Conservation (phyloP, 2,329 filamentous ascomycete species). For the Aureobasidium sp. region DNA sequence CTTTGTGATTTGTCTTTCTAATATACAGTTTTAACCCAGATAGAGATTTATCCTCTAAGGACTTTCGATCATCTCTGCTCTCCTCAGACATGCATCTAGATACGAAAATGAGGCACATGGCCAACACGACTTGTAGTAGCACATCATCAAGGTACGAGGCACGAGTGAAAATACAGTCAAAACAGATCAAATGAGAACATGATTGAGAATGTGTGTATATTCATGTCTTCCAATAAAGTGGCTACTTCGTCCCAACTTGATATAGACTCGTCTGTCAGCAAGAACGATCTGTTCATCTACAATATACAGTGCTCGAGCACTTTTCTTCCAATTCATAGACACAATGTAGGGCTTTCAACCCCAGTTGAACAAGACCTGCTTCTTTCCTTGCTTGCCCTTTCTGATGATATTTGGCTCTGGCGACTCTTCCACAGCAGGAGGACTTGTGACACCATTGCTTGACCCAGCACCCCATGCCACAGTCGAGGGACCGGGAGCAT, state of each 20-base stretch:
- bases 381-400: conserved; percentile 45
- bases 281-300: background rate
- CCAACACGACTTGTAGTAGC: background rate
- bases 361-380: conserved; percentile 46
- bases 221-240: background rate
- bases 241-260: background rate
- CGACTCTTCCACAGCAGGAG: conserved; percentile 23
- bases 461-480: conserved; percentile 32
- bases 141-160: background rate
- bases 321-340: background rate
- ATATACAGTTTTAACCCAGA: no score
- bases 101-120: background rate
- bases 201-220: background rate
- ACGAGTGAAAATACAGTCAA: background rate
- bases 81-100: no score
- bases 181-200: background rate
- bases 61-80: no score
- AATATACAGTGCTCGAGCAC: background rate
- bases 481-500: conserved; percentile 33
- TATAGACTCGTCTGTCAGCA: background rate
- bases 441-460: conserved; percentile 21
- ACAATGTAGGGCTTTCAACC: conserved; percentile 22
- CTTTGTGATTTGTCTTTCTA: no score
- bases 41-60: no score
- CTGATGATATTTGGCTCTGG: conserved; percentile 31